Evolutionary conservation across 2,329 filamentous ascomycete genomes (phyloP).

Genomic region (Trichoderma sp.): DNA sequence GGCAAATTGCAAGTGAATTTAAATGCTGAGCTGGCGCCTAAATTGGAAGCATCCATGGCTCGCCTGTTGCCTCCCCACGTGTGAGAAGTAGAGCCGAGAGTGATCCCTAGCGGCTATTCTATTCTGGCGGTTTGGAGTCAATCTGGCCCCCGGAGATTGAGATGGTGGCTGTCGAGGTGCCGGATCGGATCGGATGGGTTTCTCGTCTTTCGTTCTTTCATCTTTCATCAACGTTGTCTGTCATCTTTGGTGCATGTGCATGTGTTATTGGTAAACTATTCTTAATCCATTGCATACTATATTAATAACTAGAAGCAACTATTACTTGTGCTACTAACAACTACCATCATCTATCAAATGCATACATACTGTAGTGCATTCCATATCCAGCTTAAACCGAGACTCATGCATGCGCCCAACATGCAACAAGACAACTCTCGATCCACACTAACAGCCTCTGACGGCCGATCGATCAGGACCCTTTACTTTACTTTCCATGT

Average conservation of each 20-base stretch:
- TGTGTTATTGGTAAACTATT: neutral
- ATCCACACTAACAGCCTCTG: conserved; percentile 2
- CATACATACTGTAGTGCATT: neutral
- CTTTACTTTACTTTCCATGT: neutral
- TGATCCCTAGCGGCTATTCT: neutral
- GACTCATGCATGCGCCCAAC: neutral
- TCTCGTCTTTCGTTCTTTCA: neutral
- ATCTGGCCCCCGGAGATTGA: neutral
- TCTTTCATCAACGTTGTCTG: neutral
- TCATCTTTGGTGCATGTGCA: neutral
- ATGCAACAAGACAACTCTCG: neutral
- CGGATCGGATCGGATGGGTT: neutral
- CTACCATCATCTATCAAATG: neutral
- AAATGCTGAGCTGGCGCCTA: conserved; percentile 6
- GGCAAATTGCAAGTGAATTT: neutral
- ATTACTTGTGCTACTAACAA: neutral
- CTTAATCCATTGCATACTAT: neutral
- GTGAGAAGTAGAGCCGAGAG: neutral
- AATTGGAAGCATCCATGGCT: neutral
- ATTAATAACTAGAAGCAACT: neutral
- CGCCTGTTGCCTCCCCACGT: neutral
- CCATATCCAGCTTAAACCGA: neutral
- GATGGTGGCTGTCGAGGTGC: neutral
- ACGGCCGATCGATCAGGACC: neutral
- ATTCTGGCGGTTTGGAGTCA: neutral